Evolutionary conservation across 2,329 filamentous ascomycete genomes (phyloP).

Genomic region (Thermothelomyces thermophilus): DNA sequence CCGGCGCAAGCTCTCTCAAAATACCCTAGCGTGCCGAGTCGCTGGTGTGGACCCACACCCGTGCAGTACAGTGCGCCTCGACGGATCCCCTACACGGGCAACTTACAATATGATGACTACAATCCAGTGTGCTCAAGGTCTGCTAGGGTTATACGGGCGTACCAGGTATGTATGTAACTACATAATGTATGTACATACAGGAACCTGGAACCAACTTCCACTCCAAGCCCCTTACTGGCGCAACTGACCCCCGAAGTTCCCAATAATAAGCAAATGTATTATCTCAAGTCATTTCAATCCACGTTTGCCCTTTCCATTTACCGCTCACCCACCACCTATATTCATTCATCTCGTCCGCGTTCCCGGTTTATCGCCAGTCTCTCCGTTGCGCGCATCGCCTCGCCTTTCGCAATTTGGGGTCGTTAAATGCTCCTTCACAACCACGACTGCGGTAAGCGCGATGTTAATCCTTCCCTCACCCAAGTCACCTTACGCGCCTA

Average conservation of each 20-base stretch:
- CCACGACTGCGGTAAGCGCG: background rate
- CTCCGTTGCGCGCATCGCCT: background rate
- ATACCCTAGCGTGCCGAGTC: conserved; percentile 8
- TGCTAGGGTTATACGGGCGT: background rate
- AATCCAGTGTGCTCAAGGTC: background rate
- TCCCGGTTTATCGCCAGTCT: no score
- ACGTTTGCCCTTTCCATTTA: background rate
- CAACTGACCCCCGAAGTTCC: conserved; percentile 3
- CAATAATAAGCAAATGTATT: conserved; percentile 13
- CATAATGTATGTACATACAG: no score
- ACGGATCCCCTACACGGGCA: background rate
- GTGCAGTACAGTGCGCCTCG: conserved; percentile 3
- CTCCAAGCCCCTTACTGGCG: conserved; percentile 5
- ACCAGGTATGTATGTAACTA: no score
- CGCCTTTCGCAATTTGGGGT: background rate
- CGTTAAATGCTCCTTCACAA: no score
- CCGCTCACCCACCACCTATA: background rate
- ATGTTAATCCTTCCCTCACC: background rate
- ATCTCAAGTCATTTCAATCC: background rate
- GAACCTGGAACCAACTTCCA: background rate
- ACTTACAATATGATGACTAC: background rate
- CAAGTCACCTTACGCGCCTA: background rate
- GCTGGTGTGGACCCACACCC: background rate
- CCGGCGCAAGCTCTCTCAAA: conserved; percentile 14
- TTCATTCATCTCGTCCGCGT: background rate